Evolutionary conservation across 768 basidiomycete genomes (phyloP).

Genomic region (Cystofilobasidium ferigula): DNA sequence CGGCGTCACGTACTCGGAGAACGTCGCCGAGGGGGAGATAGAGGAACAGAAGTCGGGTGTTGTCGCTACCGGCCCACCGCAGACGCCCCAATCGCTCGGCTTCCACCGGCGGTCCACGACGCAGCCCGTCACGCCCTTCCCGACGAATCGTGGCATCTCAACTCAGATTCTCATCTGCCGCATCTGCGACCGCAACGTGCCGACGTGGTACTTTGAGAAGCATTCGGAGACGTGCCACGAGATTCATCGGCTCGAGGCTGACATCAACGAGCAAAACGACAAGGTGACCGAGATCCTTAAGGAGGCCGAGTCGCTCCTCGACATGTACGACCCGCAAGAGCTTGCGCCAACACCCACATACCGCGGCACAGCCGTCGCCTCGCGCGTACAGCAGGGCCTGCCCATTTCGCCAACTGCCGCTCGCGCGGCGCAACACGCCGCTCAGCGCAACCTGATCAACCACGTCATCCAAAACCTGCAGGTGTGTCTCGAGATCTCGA

Average conservation of each 20-base stretch:
- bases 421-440: not conserved
- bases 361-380: constrained; percentile 1
- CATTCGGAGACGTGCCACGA: constrained; percentile 99
- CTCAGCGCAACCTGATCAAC: constrained; percentile 57
- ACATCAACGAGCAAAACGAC: constrained; percentile 88
- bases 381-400: not conserved
- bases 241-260: constrained; percentile 88
- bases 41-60: not conserved
- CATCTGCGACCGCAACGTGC: constrained; percentile 92
- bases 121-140: constrained; percentile 45
- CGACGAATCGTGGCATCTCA: constrained; percentile 58
- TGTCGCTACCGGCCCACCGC: constrained; percentile 3
- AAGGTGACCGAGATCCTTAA: constrained; percentile 74
- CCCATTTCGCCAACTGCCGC: not conserved
- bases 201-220: constrained; percentile 99
- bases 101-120: constrained; percentile 25
- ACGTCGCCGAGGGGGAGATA: not conserved
- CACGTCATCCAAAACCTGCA: constrained; percentile 77
- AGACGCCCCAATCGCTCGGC: constrained; percentile 7
- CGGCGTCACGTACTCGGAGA: constrained; percentile 20
- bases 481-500: constrained; percentile 65
- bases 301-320: constrained; percentile 20
- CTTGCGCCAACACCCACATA: not conserved
- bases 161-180: constrained; percentile 80
- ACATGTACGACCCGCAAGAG: not conserved